These are phyloP conservation scores for Aspergillus uvarum DNA, from an alignment of 2,329 filamentous ascomycete genomes.

Conservation along the genomic window DNA sequence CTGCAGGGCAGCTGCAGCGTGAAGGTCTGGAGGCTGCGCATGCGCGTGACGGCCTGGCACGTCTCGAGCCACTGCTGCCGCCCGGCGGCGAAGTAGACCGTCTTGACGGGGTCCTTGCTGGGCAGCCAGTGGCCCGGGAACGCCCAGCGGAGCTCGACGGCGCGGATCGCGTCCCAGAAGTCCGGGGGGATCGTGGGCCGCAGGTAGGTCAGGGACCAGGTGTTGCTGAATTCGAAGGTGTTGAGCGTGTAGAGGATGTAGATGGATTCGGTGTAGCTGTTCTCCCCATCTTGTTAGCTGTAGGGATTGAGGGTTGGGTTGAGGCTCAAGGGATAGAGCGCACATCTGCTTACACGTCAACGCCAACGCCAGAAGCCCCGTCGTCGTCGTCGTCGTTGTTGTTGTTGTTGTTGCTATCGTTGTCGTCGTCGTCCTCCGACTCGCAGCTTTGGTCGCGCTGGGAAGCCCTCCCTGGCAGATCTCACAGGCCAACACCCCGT, in stretches of 20 bases:
- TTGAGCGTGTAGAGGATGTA: conserved; percentile 36
- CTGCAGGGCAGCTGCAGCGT: conserved; percentile 32
- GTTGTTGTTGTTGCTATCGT: not conserved
- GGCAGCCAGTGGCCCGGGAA: conserved; percentile 43
- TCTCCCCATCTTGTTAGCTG: not conserved
- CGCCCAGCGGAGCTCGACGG: conserved; percentile 40
- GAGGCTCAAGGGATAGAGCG: not conserved
- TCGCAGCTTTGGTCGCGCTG: conserved; percentile 15
- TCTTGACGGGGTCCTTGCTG: conserved; percentile 41
- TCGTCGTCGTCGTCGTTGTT: not conserved
- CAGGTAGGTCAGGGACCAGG: conserved; percentile 41
- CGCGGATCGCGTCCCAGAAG: conserved; percentile 32
- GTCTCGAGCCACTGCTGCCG: conserved; percentile 40
- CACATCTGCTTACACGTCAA: conserved; percentile 41
- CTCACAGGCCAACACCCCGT: conserved; percentile 27
- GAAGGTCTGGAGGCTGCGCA: conserved; percentile 32
- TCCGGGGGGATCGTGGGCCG: conserved; percentile 34
- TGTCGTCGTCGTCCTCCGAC: not conserved
- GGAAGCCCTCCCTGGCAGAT: conserved; percentile 34
- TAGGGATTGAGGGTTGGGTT: not conserved
- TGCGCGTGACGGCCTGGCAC: conserved; percentile 27
- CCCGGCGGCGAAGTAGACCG: conserved; percentile 39
- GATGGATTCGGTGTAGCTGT: conserved; percentile 39
- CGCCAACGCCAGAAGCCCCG: conserved; percentile 28
- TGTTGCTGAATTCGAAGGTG: conserved; percentile 42